phyloP scores from a whole-genome alignment of 176 grass and related monocot species.

The Raddia guianensis region DNA sequence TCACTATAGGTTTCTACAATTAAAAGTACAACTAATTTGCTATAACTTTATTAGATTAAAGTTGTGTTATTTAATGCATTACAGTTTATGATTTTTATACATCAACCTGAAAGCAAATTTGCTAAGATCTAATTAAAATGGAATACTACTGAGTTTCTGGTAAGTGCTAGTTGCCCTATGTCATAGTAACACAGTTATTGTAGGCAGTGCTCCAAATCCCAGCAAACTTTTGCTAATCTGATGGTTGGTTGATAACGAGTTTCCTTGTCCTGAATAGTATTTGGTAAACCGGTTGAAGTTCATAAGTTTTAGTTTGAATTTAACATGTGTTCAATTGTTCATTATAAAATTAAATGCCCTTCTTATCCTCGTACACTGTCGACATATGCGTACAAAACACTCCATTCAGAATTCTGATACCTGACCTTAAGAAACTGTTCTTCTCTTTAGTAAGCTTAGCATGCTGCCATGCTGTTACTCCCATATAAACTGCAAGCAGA shows the following conservation, averaged over 20 bases:
- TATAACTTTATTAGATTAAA: conserved; percentile 20
- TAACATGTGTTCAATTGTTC: not conserved
- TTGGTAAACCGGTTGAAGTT: not conserved
- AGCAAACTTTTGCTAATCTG: not conserved
- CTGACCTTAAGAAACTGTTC: not conserved
- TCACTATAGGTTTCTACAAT: not conserved
- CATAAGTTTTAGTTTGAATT: conserved; percentile 8
- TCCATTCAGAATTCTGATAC: not conserved
- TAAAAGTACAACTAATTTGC: not conserved
- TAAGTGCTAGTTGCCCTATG: not conserved
- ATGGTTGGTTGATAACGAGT: not conserved
- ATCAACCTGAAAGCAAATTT: not conserved
- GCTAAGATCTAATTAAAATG: not conserved
- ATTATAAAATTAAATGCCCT: not conserved
- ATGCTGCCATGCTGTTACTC: not conserved
- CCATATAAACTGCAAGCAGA: conserved; percentile 3
- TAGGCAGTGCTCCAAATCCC: not conserved
- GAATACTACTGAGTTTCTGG: not conserved
- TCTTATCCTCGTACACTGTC: not conserved
- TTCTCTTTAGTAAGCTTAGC: not conserved
- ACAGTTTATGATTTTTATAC: not conserved
- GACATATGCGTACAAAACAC: not conserved
- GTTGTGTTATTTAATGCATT: conserved; percentile 24
- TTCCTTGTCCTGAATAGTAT: not conserved
- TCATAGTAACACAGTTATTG: not conserved